Conservation (phyloP, 1,284 basidiomycete species). For the Ceratobasidium sp. region DNA sequence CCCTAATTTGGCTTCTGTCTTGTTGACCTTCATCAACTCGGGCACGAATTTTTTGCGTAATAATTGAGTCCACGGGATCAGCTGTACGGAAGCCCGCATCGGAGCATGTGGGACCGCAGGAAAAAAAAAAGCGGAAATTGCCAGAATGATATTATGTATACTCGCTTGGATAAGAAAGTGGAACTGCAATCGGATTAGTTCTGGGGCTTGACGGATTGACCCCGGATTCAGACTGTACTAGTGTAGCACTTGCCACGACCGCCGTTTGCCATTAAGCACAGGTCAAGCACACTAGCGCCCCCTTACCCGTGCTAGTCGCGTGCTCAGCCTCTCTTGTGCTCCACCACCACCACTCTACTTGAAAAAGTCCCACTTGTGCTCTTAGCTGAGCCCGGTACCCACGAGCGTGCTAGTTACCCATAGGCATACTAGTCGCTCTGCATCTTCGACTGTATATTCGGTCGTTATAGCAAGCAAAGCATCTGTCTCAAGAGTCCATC, state of each 20-base stretch:
- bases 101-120: slow-evolving; percentile 5
- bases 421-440: slow-evolving; percentile 23
- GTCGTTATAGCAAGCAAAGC: slow-evolving; percentile 42
- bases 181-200: slow-evolving; percentile 35
- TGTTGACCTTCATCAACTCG: no score
- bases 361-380: not conserved
- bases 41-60: not conserved
- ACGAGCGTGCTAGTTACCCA: no score
- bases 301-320: no score
- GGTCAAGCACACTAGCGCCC: not conserved
- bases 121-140: not conserved
- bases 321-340: not conserved
- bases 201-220: slow-evolving; percentile 25
- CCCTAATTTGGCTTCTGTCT: not conserved
- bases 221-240: slow-evolving; percentile 16
- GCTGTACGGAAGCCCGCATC: not conserved
- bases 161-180: not conserved
- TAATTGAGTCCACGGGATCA: slow-evolving; percentile 9
- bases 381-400: no score
- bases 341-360: slow-evolving; percentile 1
- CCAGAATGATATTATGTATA: slow-evolving; percentile 5
- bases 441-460: slow-evolving; percentile 29
- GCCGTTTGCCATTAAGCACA: not conserved
- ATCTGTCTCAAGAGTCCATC: not conserved
- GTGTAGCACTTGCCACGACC: slow-evolving; percentile 25